Conservation (phyloP, 2,329 filamentous ascomycete species). For the Aspergillus ochraceus region DNA sequence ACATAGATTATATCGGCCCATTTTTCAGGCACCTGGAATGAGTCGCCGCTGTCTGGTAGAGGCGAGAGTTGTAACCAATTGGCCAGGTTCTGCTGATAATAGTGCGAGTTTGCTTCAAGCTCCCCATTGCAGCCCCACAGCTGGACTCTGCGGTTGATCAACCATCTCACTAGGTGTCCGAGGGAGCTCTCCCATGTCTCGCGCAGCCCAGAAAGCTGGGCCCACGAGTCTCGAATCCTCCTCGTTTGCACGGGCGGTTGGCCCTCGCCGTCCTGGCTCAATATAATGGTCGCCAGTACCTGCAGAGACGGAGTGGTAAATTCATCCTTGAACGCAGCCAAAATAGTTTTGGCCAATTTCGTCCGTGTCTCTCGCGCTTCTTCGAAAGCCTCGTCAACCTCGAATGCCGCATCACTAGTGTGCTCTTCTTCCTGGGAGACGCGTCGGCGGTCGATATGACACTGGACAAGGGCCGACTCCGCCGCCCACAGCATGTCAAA, state of each 20-base stretch:
- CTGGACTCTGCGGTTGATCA: constrained; percentile 28
- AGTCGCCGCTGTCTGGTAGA: constrained; percentile 1
- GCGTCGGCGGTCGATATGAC: constrained; percentile 33
- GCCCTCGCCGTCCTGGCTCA: constrained; percentile 20
- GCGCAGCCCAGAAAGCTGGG: constrained; percentile 14
- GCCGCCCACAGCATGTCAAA: constrained; percentile 36
- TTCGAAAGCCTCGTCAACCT: constrained; percentile 19
- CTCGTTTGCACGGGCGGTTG: constrained; percentile 20
- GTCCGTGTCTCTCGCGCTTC: constrained; percentile 19
- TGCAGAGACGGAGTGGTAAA: constrained; percentile 20
- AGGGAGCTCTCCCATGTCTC: constrained; percentile 18
- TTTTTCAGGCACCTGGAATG: not conserved
- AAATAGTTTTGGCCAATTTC: constrained; percentile 20
- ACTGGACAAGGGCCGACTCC: constrained; percentile 35
- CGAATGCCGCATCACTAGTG: constrained; percentile 10
- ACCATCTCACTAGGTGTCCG: constrained; percentile 22
- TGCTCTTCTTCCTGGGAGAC: constrained; percentile 23
- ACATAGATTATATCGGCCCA: constrained; percentile 24
- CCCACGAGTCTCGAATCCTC: constrained; percentile 21
- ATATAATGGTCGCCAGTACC: constrained; percentile 19
- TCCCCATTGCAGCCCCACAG: constrained; percentile 29
- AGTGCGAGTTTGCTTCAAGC: constrained; percentile 22
- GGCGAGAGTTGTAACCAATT: constrained; percentile 30
- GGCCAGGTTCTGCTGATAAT: constrained; percentile 28
- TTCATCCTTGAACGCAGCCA: constrained; percentile 24